Evolutionary conservation across 1,139 yeast species (phyloP), one percentile per base, ranked within the genome.

Genomic region (Candida sp.): DNA sequence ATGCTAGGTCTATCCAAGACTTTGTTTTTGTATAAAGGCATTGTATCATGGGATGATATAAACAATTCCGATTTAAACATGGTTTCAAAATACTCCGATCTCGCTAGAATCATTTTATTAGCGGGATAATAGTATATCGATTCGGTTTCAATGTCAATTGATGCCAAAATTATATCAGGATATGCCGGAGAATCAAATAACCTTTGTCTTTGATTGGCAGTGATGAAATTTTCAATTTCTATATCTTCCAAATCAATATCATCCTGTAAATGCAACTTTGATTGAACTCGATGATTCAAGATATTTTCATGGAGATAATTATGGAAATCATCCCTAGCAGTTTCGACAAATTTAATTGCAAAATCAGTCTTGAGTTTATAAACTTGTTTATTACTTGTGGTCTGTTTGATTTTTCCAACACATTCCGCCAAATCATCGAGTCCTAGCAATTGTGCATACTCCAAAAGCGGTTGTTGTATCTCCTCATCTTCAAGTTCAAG

Each of bases 41-140:
- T 33, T 6, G 56, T 58, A 33, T 49, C 52, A 15, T 56, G 56
- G 4, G 62, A 48, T 9, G 49, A 36, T 11, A 37, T 36, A 48
- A 67, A 70, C 1, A 71, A 54, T 9, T 63, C 71, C 3, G 87
- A 80, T 21, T 70, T 63, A 55, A 87, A 81, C 84, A 85, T 78
- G 4, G 82, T 74, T 45, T 74, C 79, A 56, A 80, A 87, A 57
- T 83, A 86, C 38, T 79, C 86, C 1, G 86, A 77, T 39, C 90
- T 63, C 6, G 74, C 63, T 33, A 87, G 57, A 45, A 86, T 75
- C 0, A 87, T 73, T 42, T 81, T 70, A 58, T 87, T 87, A 5
- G 75, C 81, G 0, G 93, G 89, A 52, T 79, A 85, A 46, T 69
- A 73, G 0, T 61, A 49, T 3, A 64, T 55, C 0, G 60, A 39